Evolutionary conservation across 345 rosid species (phyloP), one percentile per base, ranked within the genome.

Genomic region (Mercurialis annua): DNA sequence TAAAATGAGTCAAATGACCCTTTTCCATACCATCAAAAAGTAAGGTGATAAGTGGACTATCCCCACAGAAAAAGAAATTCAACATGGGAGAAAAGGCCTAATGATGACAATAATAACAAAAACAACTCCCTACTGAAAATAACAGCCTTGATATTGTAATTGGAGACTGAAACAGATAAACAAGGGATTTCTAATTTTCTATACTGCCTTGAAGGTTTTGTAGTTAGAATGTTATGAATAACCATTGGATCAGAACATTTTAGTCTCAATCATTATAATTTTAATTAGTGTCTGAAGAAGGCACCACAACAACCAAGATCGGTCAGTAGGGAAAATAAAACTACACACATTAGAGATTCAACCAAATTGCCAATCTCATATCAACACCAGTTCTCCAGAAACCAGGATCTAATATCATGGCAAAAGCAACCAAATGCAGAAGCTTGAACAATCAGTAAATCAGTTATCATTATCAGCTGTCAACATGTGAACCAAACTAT

Each of bases 381-480:
- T 48, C 11, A 10, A 11, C 31, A 30, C n/a, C 0, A 63, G 38
- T 18, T 60, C 31, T 26, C 18, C 49, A 40, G 11, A 42, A 11
- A 40, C 20, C 50, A 23, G 29, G 46, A 24, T 1, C 6, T 10
- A 43, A 24, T 6, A 52, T 6, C 31, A 51, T 8, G 29, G 27
- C 24, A 30, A n/a, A 67, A 31, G 42, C 24, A 69, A 36, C 12
- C 58, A 49, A 50, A 17, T 11, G 30, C 16, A 69, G 12, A 59
- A 33, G 21, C 50, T 33, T 36, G 27, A 47, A 10, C 6, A 21
- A 48, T 34, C 9, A 34, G 5, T 34, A 9, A 9, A 34, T 34
- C 9, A 34, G 4, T 34, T 3, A n/a, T n/a, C n/a, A n/a, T n/a
- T n/a, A n/a, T n/a, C n/a, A n/a, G n/a, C n/a, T n/a, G n/a, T n/a